Base-by-base conservation (phyloP, 768 basidiomycete species). In the Lentinula edodes region DNA sequence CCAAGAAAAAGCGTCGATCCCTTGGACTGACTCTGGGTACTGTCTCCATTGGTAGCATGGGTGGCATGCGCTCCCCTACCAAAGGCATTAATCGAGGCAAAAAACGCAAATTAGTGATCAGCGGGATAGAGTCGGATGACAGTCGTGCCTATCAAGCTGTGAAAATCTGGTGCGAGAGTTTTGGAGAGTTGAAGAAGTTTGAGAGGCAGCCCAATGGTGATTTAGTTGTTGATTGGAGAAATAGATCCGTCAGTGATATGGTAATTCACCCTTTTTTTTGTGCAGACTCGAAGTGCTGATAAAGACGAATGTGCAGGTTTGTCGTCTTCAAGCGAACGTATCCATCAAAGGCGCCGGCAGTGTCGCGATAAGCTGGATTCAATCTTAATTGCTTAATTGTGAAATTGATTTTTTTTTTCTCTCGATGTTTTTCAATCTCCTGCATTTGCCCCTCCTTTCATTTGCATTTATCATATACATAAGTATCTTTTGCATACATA, bases 321-420 rank as follows among this genome's bases (percentile, higher is more conserved):
- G 75, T 62, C 70, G 75, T 53, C 58, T 77, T 52, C 74, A 76
- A 61, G 75, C 74, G 2, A 71, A 75, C 45, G 75, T 78, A 34
- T 56, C 64, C 60, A 76, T 78, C 62, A 74, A 72, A 45, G 77
- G 77, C 35, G 77, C 74, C 4, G 77, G 76, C 32, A 77, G 74
- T 50, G 76, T 76, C 20, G 66, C 66, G 51, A 61, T 78, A 35
- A 74, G 73, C 15, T 77, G 76, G 75, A 69, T 64, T 55, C 59
- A 52, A 34, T 60, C 35, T 4, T 60, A n/a, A 43, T 38, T 28
- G 28, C 28, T 28, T 28, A 28, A 28, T 18, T 52, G 28, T 18
- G n/a, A 1, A 15, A 7, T 52, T 13, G 13, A n/a, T 12, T 38
- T 36, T 41, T 56, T 41, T 34, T 41, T 56, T 41, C 13, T n/a